Base-by-base conservation (phyloP, 371 early-diverging fungal genomes). In the Cladochytrium tenue region DNA sequence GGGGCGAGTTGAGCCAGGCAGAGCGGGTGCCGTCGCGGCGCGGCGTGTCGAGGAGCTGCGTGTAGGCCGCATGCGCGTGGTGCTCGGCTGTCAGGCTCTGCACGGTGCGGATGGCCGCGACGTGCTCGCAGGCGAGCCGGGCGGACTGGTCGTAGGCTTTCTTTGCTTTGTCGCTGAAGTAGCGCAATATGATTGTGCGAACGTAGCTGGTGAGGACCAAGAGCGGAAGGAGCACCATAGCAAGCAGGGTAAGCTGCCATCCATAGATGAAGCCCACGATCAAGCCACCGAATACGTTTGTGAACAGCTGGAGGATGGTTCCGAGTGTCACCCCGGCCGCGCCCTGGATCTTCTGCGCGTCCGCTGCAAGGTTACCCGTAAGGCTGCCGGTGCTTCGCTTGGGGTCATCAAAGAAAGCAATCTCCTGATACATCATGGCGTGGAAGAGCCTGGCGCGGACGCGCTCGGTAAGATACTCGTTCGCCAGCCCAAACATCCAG, bases 21-120 rank as follows among this genome's bases (percentile, higher is more conserved):
- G 71, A 70, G 5, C 62, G 50, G 30, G 73, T 27, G 0, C 70
- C 74, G n/a, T 69, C 50, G 20, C 65, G 2, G 67, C 75, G 76
- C 3, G 82, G 79, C 1, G 25, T 35, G 26, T 72, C 58, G 58
- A 76, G 60, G 55, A 60, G 58, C 20, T 59, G 64, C 26, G 28
- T 7, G 67, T 64, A 78, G 3, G 32, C 33, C 4, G 56, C 57
- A 26, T 63, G 35, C 51, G 78, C 75, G 27, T 53, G 27, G 3
- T 64, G 15, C 62, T 97, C 93, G 63, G 90, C 88, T 32, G 89
- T 90, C 25, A 96, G 80, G 1, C 89, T 77, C 27, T 88, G 74
- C 15, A 95, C 94, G 2, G 95, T 95, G 53, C 93, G 89, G 56
- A 95, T 91, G 77, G 90, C 92, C 63, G 88, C 77, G 55, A 95